Evolutionary conservation across 2,329 filamentous ascomycete genomes (phyloP).

Genomic region (Botryosphaeria dothidea): DNA sequence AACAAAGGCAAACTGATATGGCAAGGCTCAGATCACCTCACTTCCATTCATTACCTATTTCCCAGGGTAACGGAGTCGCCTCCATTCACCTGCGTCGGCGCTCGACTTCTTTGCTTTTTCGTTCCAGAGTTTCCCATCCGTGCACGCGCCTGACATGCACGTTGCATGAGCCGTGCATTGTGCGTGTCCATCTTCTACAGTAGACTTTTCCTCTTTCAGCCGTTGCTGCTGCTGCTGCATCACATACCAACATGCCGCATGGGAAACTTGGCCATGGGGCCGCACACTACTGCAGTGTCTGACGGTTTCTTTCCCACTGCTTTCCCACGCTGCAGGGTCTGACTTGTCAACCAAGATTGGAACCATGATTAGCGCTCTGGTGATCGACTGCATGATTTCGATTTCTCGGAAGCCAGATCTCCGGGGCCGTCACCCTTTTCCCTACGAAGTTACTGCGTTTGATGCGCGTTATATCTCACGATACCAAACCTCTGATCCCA

Average conservation of each 20-base stretch:
- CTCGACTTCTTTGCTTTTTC: not conserved
- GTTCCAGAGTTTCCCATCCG: not conserved
- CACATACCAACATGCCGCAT: not conserved
- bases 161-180: not conserved
- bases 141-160: not conserved
- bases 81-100: not conserved
- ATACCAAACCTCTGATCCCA: too few species aligned
- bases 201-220: not conserved
- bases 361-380: too few species aligned
- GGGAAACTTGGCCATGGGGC: not conserved
- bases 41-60: not conserved
- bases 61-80: not conserved
- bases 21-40: too few species aligned
- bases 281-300: not conserved
- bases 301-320: not conserved
- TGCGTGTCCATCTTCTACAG: not conserved
- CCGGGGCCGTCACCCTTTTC: too few species aligned
- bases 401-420: too few species aligned
- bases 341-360: not conserved
- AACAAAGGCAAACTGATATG: too few species aligned
- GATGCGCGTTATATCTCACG: too few species aligned
- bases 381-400: too few species aligned
- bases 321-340: not conserved
- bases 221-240: not conserved
- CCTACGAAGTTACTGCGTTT: too few species aligned